Evolutionary conservation across 495 filamentous ascomycete genomes (phyloP), one percentile per base, ranked within the genome.

Genomic region (Daldinia concentrica): DNA sequence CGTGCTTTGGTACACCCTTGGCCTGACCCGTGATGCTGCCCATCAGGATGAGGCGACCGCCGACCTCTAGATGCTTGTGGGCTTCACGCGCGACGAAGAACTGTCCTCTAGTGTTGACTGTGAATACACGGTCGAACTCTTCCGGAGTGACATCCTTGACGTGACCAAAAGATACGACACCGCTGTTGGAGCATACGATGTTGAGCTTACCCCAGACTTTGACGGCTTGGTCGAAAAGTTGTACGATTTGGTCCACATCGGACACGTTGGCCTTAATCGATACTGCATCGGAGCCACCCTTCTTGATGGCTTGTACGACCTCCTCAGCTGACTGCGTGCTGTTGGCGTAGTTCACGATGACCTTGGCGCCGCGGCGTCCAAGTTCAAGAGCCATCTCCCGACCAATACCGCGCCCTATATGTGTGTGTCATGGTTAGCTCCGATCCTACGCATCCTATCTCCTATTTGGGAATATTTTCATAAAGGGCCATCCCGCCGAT

Each of bases 51-150:
- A 94, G 79, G 11, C 92, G 84, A 36, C 92, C 92, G 60, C 89
- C 87, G 5, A 84, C 79, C 78, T 88, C 83, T 41, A 92, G 83
- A 77, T 93, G 78, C 79, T 90, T 88, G 81, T 88, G 88, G 59
- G 90, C 92, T 30, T 91, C 86, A 80, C 92, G 91, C 36, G 90
- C 91, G 62, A 95, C 92, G 81, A 94, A 93, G 84, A 93, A 94
- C 80, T 95, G 92, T 0, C 88, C 92, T 6, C 90, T 85, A 4
- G 89, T 88, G 80, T 95, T 95, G 62, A 94, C 80, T 76, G 86
- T 85, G 78, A 95, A 93, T 57, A 94, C 89, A 52, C 86, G 82
- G 79, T 95, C 91, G 82, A 89, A 93, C 73, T 90, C 89, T 64
- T 89, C 90, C 72, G 90, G 85, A 6, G 91, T 93, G 22, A 93